phyloP scores from a whole-genome alignment of 1,284 basidiomycete genomes.

The Apiotrichum gracile region DNA sequence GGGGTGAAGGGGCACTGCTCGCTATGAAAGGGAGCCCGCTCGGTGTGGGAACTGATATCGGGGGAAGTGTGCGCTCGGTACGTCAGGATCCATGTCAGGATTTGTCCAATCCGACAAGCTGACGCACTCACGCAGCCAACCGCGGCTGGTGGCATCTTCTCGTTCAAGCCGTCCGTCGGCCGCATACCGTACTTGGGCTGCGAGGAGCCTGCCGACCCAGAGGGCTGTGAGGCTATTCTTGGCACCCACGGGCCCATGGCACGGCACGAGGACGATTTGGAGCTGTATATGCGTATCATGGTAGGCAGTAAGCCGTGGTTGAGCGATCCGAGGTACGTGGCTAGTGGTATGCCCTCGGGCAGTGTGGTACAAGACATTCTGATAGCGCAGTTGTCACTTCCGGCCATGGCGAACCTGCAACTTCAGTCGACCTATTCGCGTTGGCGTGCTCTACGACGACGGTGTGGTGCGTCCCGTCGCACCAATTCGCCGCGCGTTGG shows the following conservation, averaged over 20 bases:
- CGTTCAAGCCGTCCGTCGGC: conserved; percentile 37
- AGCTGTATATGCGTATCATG: conserved; percentile 42
- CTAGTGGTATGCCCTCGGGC: neutral
- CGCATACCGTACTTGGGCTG: conserved; percentile 38
- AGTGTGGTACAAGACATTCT: conserved; percentile 7
- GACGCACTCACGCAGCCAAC: conserved; percentile 33
- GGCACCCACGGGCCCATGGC: conserved; percentile 39
- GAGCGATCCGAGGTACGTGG: conserved; percentile 34
- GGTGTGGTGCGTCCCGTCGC: conserved; percentile 42
- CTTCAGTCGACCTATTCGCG: conserved; percentile 25
- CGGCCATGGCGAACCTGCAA: neutral
- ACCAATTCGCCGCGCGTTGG: conserved; percentile 43
- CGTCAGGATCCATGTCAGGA: too few species aligned
- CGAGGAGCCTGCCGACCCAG: conserved; percentile 13
- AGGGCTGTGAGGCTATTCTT: conserved; percentile 31
- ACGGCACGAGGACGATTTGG: conserved; percentile 35
- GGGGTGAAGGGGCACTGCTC: conserved; percentile 48
- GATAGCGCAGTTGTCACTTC: conserved; percentile 3
- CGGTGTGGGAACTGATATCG: conserved; percentile 47
- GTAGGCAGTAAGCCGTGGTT: conserved; percentile 26
- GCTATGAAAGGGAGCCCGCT: conserved; percentile 31
- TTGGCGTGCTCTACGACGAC: conserved; percentile 47
- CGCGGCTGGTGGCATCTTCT: conserved; percentile 37
- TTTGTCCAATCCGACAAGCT: too few species aligned
- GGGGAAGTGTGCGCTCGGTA: too few species aligned